These are phyloP conservation scores for Monosporozyma servazzii DNA, from an alignment of 805 yeast species.

Conservation along the genomic window DNA sequence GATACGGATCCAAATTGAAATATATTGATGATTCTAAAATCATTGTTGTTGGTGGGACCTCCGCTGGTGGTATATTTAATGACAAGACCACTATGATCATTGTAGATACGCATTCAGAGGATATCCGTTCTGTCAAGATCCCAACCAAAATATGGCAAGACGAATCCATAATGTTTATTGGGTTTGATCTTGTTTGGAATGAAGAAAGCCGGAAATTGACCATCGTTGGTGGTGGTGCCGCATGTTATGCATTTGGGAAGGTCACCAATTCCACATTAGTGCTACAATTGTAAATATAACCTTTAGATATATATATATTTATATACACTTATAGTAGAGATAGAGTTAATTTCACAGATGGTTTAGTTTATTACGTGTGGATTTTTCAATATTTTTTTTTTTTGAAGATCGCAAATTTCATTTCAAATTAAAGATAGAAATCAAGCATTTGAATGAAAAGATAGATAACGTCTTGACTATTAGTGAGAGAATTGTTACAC, in stretches of 20 bases:
- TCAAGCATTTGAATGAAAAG: not conserved
- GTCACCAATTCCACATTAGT: conserved; percentile 32
- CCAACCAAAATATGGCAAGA: conserved; percentile 32
- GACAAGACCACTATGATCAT: conserved; percentile 32
- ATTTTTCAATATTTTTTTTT: too few species aligned
- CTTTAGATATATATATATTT: not conserved
- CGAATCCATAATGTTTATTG: conserved; percentile 38
- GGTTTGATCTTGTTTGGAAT: conserved; percentile 36
- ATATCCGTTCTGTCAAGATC: conserved; percentile 24
- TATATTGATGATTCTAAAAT: conserved; percentile 30
- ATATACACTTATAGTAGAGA: too few species aligned
- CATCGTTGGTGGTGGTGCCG: conserved; percentile 63
- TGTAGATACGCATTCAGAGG: conserved; percentile 18
- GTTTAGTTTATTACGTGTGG: too few species aligned
- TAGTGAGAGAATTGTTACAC: not conserved
- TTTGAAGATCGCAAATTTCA: not conserved
- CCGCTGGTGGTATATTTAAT: conserved; percentile 30
- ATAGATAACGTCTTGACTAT: not conserved
- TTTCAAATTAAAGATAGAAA: not conserved
- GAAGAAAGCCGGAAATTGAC: conserved; percentile 12
- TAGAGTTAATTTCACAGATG: too few species aligned
- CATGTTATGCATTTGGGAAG: conserved; percentile 73
- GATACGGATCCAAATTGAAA: conserved; percentile 42
- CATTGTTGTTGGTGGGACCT: conserved; percentile 51
- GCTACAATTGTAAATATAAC: not conserved